Evolutionary conservation across 495 filamentous ascomycete genomes (phyloP).

Genomic region (Hypomontagnella monticulosa): DNA sequence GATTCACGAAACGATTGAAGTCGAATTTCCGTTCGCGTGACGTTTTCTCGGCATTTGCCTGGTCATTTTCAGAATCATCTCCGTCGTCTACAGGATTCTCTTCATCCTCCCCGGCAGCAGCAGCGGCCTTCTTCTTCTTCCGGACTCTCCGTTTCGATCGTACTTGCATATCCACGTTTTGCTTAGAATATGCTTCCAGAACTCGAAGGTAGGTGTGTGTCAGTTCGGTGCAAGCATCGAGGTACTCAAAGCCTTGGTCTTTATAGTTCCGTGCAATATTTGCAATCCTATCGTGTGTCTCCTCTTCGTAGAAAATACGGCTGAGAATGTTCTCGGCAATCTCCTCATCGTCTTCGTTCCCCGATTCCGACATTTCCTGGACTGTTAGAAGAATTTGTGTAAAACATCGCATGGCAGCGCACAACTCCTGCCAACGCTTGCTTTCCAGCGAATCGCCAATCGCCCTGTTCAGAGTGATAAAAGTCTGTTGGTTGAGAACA

Average conservation of each 20-base stretch:
- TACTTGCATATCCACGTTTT: slow-evolving; percentile 92
- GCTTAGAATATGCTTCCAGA: slow-evolving; percentile 91
- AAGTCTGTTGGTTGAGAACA: slow-evolving; percentile 91
- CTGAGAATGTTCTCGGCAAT: slow-evolving; percentile 98
- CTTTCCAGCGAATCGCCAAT: slow-evolving; percentile 82
- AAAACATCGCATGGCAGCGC: slow-evolving; percentile 90
- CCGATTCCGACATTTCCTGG: slow-evolving; percentile 89
- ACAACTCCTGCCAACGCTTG: slow-evolving; percentile 87
- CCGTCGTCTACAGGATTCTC: slow-evolving; percentile 56
- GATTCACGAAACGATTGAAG: slow-evolving; percentile 81
- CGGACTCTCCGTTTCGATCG: slow-evolving; percentile 76
- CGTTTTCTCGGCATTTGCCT: slow-evolving; percentile 71
- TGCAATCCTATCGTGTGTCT: slow-evolving; percentile 86
- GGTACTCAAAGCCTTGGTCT: slow-evolving; percentile 91
- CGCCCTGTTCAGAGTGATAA: slow-evolving; percentile 83
- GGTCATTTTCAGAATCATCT: slow-evolving; percentile 79
- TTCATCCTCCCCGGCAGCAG: slow-evolving; percentile 51
- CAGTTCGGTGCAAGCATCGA: slow-evolving; percentile 92
- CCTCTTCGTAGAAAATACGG: slow-evolving; percentile 97
- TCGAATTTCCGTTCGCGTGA: slow-evolving; percentile 92
- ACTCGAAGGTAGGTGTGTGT: slow-evolving; percentile 91
- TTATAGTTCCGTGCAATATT: slow-evolving; percentile 84
- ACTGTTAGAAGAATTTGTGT: slow-evolving; percentile 88
- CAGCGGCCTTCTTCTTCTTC: slow-evolving; percentile 72
- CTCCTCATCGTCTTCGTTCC: slow-evolving; percentile 91